Evolutionary conservation across 257 asterid species (phyloP).

Genomic region (Solanum tarapatanum): DNA sequence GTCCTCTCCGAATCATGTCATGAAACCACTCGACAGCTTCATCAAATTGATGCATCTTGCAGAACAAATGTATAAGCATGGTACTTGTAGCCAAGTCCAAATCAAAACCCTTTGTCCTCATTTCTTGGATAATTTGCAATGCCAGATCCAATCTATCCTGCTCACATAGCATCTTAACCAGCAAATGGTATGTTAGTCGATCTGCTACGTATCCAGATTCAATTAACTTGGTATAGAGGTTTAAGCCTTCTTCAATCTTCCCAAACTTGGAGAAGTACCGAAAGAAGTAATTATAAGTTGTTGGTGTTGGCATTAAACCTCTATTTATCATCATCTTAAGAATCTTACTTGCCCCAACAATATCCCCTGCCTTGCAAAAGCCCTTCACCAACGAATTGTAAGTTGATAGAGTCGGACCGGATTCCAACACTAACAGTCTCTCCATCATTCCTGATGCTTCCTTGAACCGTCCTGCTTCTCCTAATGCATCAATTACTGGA

Average conservation of each 20-base stretch:
- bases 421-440: constrained; percentile 45
- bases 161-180: constrained; percentile 67
- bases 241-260: constrained; percentile 52
- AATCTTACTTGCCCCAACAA: constrained; percentile 55
- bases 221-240: constrained; percentile 48
- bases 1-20: constrained; percentile 76
- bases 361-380: constrained; percentile 80
- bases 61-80: constrained; percentile 61
- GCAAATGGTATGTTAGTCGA: constrained; percentile 58
- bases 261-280: constrained; percentile 52
- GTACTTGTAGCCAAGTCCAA: constrained; percentile 71
- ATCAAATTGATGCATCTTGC: constrained; percentile 36
- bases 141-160: constrained; percentile 36
- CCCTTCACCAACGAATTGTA: constrained; percentile 80
- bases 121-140: constrained; percentile 38
- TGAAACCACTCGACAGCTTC: constrained; percentile 55
- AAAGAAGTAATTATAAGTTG: constrained; percentile 67
- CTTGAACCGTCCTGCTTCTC: constrained; percentile 72
- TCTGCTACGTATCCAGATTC: constrained; percentile 58
- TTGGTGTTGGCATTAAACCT: constrained; percentile 42
- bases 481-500: constrained; percentile 70
- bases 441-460: constrained; percentile 77
- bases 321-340: constrained; percentile 56
- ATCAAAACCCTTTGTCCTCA: constrained; percentile 69
- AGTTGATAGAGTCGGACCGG: constrained; percentile 70